These are phyloP conservation scores for Chlorophyllum brunneum DNA, from an alignment of 768 basidiomycete genomes.

Conservation along the genomic window DNA sequence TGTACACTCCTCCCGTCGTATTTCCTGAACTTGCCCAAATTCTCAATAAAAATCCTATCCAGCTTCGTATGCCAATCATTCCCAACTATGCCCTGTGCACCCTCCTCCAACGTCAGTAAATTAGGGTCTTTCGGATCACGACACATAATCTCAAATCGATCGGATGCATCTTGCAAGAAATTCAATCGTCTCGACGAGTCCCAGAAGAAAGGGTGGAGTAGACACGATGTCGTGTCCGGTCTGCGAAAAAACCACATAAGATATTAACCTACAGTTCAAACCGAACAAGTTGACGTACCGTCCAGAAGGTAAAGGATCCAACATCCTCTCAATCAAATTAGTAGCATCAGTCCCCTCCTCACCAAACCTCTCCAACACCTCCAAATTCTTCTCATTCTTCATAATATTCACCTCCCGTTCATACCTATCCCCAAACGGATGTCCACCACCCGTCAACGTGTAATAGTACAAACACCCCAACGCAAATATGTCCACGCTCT, in stretches of 20 bases:
- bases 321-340: conserved; percentile 75
- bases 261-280: conserved; percentile 2
- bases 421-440: conserved; percentile 92
- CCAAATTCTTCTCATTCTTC: conserved; percentile 70
- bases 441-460: conserved; percentile 81
- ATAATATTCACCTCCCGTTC: conserved; percentile 94
- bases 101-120: conserved; percentile 70
- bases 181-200: conserved; percentile 76
- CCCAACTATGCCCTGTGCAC: conserved; percentile 71
- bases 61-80: conserved; percentile 86
- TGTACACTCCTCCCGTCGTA: conserved; percentile 91
- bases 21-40: conserved; percentile 95
- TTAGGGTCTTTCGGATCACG: conserved; percentile 82
- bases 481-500: conserved; percentile 95
- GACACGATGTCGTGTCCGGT: conserved; percentile 83
- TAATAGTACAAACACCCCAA: conserved; percentile 95
- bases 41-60: conserved; percentile 89
- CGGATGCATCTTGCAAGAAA: conserved; percentile 97
- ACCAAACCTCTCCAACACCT: conserved; percentile 73
- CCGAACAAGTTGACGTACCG: conserved; percentile 47
- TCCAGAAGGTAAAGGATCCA: conserved; percentile 67
- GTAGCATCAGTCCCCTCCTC: conserved; percentile 93
- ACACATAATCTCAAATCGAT: conserved; percentile 97
- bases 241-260: conserved; percentile 32
- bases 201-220: conserved; percentile 98